Base-by-base conservation (phyloP, 345 rosid genomes). In the Sisymbrium altissimum region DNA sequence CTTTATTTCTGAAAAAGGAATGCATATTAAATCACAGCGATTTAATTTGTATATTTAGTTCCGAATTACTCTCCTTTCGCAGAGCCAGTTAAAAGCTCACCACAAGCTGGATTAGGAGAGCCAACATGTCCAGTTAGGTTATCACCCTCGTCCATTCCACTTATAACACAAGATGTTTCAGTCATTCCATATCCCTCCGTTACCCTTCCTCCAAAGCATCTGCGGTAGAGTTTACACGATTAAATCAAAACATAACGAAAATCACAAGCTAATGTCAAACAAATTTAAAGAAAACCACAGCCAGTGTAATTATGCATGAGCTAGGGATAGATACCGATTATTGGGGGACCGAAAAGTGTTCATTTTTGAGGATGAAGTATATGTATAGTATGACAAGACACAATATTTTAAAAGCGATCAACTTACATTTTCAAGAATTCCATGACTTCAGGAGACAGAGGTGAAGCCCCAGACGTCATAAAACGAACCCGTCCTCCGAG, bases 401-500 rank as follows among this genome's bases (percentile, higher is more conserved):
- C 33, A 72, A 6, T 50, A 5, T 21, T 52, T 10, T 41, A 15
- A 72, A 74, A 43, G 57, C 56, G 63, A 68, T 19, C 15, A 76
- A 79, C 94, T 80, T 83, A 95, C 99, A 95, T 85, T 79, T 80
- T 95, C 84, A 92, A 69, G 71, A 95, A 95, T 40, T 92, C 97
- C 91, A 90, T 35, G 72, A 95, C 97, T 81, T 92, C 98, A 72
- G 98, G 92, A 80, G 99, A 92, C 83, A 95, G 79, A 30, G 99
- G 99, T 75, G 99, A 90, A 81, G 99, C 99, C 40, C 98, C 99
- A 40, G 96, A 95, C 11, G 72, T 68, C 76, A 95, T 77, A 66
- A 88, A 70, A 14, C 97, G 97, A 46, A 95, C 92, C 72, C 91
- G 88, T 44, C 99, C 99, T 68, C 99, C 99, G 43, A 95, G 98